phyloP scores from a whole-genome alignment of 129 eudicot genomes.

The Artemisia annua region DNA sequence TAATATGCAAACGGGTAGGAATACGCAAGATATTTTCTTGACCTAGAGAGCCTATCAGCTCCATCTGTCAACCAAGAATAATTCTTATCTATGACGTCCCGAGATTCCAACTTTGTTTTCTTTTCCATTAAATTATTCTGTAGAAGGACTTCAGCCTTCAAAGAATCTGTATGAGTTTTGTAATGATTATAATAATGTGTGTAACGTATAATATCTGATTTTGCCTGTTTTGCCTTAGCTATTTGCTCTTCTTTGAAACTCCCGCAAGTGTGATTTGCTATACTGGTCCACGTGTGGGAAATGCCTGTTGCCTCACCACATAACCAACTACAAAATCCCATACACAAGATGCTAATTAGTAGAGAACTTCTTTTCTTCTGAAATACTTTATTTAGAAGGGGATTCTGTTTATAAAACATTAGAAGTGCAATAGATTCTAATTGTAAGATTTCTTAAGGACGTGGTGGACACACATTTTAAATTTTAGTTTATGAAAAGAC shows the following conservation, averaged over 20 bases:
- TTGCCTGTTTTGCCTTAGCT: conserved; percentile 38
- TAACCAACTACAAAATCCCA: conserved; percentile 59
- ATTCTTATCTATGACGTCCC: conserved; percentile 21
- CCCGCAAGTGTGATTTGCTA: conserved; percentile 69
- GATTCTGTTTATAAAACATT: no score
- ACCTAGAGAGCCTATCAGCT: conserved; percentile 37
- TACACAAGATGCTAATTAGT: conserved; percentile 8
- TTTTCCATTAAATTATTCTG: conserved; percentile 31
- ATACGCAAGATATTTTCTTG: conserved; percentile 44
- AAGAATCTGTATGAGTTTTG: conserved; percentile 61
- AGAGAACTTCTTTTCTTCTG: neutral
- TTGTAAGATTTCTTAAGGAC: no score
- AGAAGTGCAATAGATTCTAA: no score
- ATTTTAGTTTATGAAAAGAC: no score
- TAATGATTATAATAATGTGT: conserved; percentile 51
- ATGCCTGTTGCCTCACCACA: conserved; percentile 69
- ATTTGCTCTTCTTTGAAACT: conserved; percentile 47
- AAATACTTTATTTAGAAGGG: no score
- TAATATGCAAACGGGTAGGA: conserved; percentile 67
- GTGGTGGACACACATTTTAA: no score
- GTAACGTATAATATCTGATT: conserved; percentile 40
- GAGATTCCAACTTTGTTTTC: conserved; percentile 33
- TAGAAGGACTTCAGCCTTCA: conserved; percentile 46
- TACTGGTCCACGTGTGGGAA: conserved; percentile 43
- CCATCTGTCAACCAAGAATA: conserved; percentile 58